Base-by-base conservation (phyloP, 75 land plant genomes). In the Isoetes taiwanensis region DNA sequence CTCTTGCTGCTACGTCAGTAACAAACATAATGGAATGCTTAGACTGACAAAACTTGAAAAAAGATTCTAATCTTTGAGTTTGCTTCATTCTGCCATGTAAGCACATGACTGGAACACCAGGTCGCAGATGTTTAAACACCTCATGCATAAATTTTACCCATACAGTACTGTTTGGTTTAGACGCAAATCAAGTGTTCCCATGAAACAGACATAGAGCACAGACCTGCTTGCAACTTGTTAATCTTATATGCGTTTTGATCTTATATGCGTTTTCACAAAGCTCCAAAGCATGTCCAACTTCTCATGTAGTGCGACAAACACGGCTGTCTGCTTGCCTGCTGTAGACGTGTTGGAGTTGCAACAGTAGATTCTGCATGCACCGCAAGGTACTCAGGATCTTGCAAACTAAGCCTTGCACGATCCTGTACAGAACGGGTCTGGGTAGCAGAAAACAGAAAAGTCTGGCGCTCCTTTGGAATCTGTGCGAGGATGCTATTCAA, bases 231-330 rank as follows among this genome's bases (percentile, higher is more conserved):
- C 86, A 75, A 54, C 70, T 88, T 20, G 99, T 77, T 46, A 93
- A 79, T 58, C 87, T 87, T 25, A 93, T 90, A 33, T 87, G 80
- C 12, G 76, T 82, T 73, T 93, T 46, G 86, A 67, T 41, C 76
- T 86, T 28, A 87, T 75, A 72, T 93, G 95, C 16, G 81, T 37
- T 66, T 78, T 93, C 39, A 93, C 73, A 66, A 93, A 93, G 61
- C 96, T 84, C 99, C 99, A 93, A 11, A 93, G 70, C 85, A 84
- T 76, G 58, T 93, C 86, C 41, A 93, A 19, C 66, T 93, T 93
- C 58, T 88, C 77, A 17, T 84, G 76, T 41, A 93, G 80, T 12
- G 90, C 86, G 58, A 93, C 90, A 46, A 75, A 38, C 59, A 93
- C 80, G 3, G 72, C 86, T 38, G 78, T 75, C 65, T 93, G 90